phyloP scores from a whole-genome alignment of 306 rosid species.

The Cucurbita pepo region DNA sequence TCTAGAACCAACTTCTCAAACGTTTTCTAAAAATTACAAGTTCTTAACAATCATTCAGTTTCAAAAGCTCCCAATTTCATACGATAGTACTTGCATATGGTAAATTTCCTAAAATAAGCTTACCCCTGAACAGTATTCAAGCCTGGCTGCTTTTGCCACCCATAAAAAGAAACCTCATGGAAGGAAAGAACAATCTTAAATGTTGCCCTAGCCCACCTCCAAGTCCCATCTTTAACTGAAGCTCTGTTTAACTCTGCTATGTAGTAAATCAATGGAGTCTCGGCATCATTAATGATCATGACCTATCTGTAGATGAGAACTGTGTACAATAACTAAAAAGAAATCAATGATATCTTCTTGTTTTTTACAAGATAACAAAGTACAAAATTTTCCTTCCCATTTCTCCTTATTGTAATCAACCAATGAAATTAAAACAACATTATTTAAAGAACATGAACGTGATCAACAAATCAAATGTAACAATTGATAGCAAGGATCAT shows the following conservation, averaged over 20 bases:
- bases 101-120: slow-evolving; percentile 2
- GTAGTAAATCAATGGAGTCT: slow-evolving; percentile 22
- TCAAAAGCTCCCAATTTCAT: background rate
- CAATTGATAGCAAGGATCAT: background rate
- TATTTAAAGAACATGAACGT: background rate
- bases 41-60: background rate
- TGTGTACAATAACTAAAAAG: slow-evolving; percentile 3
- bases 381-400: background rate
- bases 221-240: slow-evolving; percentile 24
- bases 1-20: background rate
- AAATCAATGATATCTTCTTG: background rate
- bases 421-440: background rate
- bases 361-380: background rate
- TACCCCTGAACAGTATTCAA: slow-evolving; percentile 83
- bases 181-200: slow-evolving; percentile 67
- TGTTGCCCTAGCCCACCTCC: slow-evolving; percentile 81
- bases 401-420: background rate
- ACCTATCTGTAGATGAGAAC: slow-evolving; percentile 24
- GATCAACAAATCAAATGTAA: background rate
- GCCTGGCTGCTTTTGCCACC: slow-evolving; percentile 94
- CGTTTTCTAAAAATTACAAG: background rate
- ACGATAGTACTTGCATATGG: background rate
- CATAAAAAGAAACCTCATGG: slow-evolving; percentile 76
- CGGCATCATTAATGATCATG: slow-evolving; percentile 22
- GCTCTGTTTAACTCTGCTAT: slow-evolving; percentile 22